Evolutionary conservation across 1,284 basidiomycete genomes (phyloP).

Genomic region (Ustilago trichophora): DNA sequence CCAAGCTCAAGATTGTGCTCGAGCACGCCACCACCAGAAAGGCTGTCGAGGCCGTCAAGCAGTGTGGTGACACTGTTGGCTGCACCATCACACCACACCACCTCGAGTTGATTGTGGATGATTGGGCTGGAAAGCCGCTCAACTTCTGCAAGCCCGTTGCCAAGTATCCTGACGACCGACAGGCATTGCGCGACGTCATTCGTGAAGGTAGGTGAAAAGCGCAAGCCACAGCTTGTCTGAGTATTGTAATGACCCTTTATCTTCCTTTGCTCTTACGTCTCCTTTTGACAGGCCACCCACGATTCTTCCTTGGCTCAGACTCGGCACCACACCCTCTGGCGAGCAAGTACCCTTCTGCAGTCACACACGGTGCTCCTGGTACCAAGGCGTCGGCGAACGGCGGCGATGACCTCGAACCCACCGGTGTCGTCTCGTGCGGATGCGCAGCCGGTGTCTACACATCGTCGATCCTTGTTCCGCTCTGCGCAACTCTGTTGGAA

Average conservation of each 20-base stretch:
- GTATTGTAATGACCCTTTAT: too few species aligned
- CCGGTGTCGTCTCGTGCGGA: conserved; percentile 53
- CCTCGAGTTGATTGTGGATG: conserved; percentile 90
- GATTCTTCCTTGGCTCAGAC: conserved; percentile 98
- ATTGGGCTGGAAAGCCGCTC: conserved; percentile 95
- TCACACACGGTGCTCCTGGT: conserved; percentile 50
- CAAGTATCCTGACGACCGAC: conserved; percentile 90
- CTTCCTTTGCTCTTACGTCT: too few species aligned
- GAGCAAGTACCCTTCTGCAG: conserved; percentile 75
- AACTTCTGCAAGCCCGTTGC: conserved; percentile 99
- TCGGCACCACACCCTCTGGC: conserved; percentile 89
- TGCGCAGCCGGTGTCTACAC: conserved; percentile 66
- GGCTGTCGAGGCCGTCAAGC: conserved; percentile 79
- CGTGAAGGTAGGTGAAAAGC: too few species aligned
- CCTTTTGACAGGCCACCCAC: conserved; percentile 77
- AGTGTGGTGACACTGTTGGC: conserved; percentile 77
- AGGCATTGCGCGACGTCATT: conserved; percentile 83
- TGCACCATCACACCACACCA: conserved; percentile 99
- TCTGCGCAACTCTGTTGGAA: conserved; percentile 65
- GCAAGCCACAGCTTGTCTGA: too few species aligned
- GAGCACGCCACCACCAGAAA: conserved; percentile 98
- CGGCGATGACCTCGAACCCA: conserved; percentile 36
- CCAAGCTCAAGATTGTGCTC: conserved; percentile 91
- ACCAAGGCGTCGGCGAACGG: conserved; percentile 29
- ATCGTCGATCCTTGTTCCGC: conserved; percentile 60